Evolutionary conservation across 2,329 filamentous ascomycete species (phyloP), one percentile per base, ranked within the genome.

Genomic region (Aspergillus bombycis): DNA sequence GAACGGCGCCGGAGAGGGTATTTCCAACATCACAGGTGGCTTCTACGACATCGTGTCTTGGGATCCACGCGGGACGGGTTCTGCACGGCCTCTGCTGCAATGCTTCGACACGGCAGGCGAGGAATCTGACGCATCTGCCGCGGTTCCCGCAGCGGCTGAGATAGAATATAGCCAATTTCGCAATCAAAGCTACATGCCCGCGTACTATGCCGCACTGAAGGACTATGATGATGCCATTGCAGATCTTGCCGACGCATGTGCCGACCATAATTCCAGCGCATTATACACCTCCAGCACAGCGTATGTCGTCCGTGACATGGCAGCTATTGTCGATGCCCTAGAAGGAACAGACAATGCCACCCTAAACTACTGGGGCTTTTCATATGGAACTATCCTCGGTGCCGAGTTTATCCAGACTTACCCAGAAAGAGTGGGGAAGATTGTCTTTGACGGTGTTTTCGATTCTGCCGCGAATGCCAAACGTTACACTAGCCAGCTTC

Each of bases 361-460:
- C 2, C 19, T 62, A 6, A 62, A 62, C 19, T 62, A 62, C 34
- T 62, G 61, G 61, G 61, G 61, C 2, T 55, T 62, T n/a, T 62
- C 61, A 6, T 62, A 62, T 26, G 61, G 61, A 11, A 62, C 61
- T 23, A 50, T 62, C 2, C 55, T 46, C 8, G 61, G 50, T 16
- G 50, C 50, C 12, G 61, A 62, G n/a, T 62, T 62, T 16, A 50
- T 62, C 11, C 61, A 62, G 50, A 62, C 61, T 7, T 50, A 30
- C 16, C 46, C 46, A 10, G 46, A 50, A 16, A 7, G 26, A 30
- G 46, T 50, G 26, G 16, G 61, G 10, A 46, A 30, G 41, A 14
- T 62, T 12, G 23, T 62, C 14, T 32, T 62, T 2, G 61, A 62
- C 4, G 61, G 61, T 0, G 50, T 62, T 0, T 62, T 62, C 19